Percentiles rank a stretch among this genome's conserved stretches.
Conservation (phyloP, 2,329 filamentous ascomycete species). For the Penicillium decumbens region DNA sequence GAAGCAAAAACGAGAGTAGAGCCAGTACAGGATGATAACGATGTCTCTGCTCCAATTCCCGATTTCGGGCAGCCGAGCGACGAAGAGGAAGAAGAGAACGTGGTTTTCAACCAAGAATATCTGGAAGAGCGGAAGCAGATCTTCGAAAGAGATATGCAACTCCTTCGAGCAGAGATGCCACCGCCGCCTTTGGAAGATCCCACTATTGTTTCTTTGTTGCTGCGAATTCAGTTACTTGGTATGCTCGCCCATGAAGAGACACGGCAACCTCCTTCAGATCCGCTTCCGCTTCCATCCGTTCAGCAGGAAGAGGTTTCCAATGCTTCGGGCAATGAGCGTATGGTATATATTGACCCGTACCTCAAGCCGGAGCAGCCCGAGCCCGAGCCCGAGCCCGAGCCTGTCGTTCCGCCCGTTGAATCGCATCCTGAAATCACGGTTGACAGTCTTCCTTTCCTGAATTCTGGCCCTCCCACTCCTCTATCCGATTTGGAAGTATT, state of each 20-base stretch:
- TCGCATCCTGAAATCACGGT: slow-evolving; percentile 32
- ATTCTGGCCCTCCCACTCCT: slow-evolving; percentile 41
- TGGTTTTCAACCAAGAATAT: slow-evolving; percentile 46
- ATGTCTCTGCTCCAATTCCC: slow-evolving; percentile 26
- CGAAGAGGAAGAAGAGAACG: slow-evolving; percentile 46
- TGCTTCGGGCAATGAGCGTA: slow-evolving; percentile 4
- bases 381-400: slow-evolving; percentile 6
- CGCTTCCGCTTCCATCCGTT: slow-evolving; percentile 8
- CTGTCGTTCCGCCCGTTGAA: slow-evolving; percentile 5
- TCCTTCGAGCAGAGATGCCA: slow-evolving; percentile 42
- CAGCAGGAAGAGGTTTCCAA: slow-evolving; percentile 8
- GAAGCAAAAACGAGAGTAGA: not conserved
- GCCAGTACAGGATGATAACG: slow-evolving; percentile 1
- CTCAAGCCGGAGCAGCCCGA: not conserved
- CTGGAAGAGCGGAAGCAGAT: slow-evolving; percentile 43
- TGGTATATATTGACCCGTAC: slow-evolving; percentile 12
- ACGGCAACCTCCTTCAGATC: slow-evolving; percentile 17
- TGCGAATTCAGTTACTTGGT: slow-evolving; percentile 44
- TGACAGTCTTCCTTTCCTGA: slow-evolving; percentile 46
- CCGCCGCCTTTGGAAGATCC: slow-evolving; percentile 42
- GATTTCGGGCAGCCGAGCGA: slow-evolving; percentile 36
- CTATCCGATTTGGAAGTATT: slow-evolving; percentile 44
- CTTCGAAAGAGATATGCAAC: slow-evolving; percentile 44
- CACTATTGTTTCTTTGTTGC: slow-evolving; percentile 38
- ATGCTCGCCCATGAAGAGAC: slow-evolving; percentile 37